Percentiles rank a stretch among this genome's conserved stretches.
Evolutionary conservation across 2,329 filamentous ascomycete species (phyloP).

Genomic region (Aspergillus sp.): DNA sequence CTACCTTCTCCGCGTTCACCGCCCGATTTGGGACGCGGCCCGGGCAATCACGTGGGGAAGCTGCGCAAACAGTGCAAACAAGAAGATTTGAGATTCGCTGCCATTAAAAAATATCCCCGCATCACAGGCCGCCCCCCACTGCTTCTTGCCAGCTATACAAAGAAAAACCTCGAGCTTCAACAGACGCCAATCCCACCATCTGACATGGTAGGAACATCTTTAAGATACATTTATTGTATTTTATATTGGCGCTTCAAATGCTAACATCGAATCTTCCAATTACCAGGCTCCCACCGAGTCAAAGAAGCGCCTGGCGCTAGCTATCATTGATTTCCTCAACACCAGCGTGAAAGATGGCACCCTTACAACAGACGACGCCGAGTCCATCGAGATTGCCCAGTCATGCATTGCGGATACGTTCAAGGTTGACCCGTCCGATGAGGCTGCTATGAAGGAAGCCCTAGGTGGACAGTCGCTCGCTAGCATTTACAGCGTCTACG

Average conservation of each 20-base stretch:
- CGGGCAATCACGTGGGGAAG: conserved; percentile 18
- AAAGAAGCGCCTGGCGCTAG: conserved; percentile 88
- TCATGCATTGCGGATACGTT: conserved; percentile 95
- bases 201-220: conserved; percentile 1
- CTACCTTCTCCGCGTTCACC: conserved; percentile 2
- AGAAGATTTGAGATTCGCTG: conserved; percentile 5
- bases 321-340: conserved; percentile 92
- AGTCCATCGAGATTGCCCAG: conserved; percentile 89
- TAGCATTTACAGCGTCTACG: conserved; percentile 92
- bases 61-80: conserved; percentile 17
- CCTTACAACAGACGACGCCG: conserved; percentile 80
- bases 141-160: conserved; percentile 11
- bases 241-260: neutral
- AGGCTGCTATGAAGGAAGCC: conserved; percentile 70
- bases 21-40: conserved; percentile 6
- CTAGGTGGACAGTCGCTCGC: conserved; percentile 84
- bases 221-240: neutral
- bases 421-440: conserved; percentile 84
- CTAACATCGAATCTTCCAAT: neutral
- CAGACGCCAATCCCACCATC: neutral
- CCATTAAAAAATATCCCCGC: conserved; percentile 17
- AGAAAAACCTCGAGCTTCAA: neutral
- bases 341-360: conserved; percentile 85
- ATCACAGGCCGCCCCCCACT: conserved; percentile 21
- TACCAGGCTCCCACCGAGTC: conserved; percentile 50